phyloP scores from a whole-genome alignment of 192 early-diverging fungal genomes.

The Haplosporangium gracile region DNA sequence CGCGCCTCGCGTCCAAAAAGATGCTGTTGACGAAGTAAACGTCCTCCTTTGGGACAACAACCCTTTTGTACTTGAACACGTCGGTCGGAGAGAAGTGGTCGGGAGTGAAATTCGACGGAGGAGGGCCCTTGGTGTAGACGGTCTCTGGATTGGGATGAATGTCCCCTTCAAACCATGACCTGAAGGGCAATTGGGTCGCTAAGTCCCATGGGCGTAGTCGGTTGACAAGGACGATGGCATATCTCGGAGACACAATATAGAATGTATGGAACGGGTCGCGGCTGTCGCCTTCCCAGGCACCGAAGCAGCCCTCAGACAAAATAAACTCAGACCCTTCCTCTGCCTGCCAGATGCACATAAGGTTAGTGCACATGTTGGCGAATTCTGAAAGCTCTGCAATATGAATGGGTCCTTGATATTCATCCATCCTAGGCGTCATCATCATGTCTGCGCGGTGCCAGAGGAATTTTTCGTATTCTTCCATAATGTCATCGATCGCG shows the following conservation, averaged over 20 bases:
- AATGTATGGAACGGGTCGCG: slow-evolving; percentile 25
- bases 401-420: slow-evolving; percentile 33
- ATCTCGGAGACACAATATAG: slow-evolving; percentile 55
- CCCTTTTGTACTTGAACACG: slow-evolving; percentile 34
- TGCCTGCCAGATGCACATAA: slow-evolving; percentile 54
- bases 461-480: not conserved
- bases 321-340: slow-evolving; percentile 55
- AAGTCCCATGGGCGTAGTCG: not conserved
- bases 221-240: slow-evolving; percentile 35
- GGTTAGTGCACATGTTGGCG: not conserved
- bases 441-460: not conserved
- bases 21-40: slow-evolving; percentile 24
- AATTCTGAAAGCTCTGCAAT: slow-evolving; percentile 15
- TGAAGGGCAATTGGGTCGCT: not conserved
- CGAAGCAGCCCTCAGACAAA: slow-evolving; percentile 46
- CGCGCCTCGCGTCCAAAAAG: slow-evolving; percentile 12
- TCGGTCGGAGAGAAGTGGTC: slow-evolving; percentile 7
- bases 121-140: not conserved
- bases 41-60: slow-evolving; percentile 17
- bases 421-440: not conserved
- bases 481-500: slow-evolving; percentile 13
- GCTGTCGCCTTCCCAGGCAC: slow-evolving; percentile 39
- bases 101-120: not conserved
- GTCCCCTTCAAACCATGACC: slow-evolving; percentile 18
- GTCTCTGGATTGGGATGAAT: slow-evolving; percentile 1